phyloP scores from a whole-genome alignment of 768 basidiomycete genomes.

The Fomitopsis serialis region DNA sequence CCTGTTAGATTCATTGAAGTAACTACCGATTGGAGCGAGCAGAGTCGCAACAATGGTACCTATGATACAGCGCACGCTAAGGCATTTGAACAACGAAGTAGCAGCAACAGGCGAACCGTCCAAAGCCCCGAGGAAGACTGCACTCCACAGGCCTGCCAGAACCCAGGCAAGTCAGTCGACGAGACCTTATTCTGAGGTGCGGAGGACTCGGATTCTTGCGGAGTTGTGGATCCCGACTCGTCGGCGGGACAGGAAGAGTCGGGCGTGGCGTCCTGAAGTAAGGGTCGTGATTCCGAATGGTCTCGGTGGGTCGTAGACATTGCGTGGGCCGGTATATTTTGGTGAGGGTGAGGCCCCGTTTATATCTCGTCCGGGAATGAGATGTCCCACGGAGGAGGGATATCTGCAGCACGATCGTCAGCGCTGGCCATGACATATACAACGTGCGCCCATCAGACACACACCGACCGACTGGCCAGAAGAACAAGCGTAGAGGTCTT shows the following conservation, averaged over 20 bases:
- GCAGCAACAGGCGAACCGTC: conserved; percentile 46
- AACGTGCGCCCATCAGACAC: neutral
- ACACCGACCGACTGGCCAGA: neutral
- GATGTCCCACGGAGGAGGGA: conserved; percentile 1
- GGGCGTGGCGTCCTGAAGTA: conserved; percentile 34
- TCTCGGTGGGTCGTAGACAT: conserved; percentile 38
- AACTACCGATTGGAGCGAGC: conserved; percentile 78
- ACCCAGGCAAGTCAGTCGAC: conserved; percentile 61
- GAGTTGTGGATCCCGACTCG: conserved; percentile 33
- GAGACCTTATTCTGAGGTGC: conserved; percentile 38
- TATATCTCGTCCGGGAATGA: conserved; percentile 15
- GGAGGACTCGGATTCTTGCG: conserved; percentile 2
- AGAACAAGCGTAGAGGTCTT: neutral
- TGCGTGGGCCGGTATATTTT: conserved; percentile 1
- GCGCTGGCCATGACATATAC: neutral
- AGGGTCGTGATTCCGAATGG: conserved; percentile 49
- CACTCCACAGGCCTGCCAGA: conserved; percentile 74
- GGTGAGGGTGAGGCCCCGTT: conserved; percentile 6
- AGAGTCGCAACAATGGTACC: conserved; percentile 87
- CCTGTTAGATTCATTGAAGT: conserved; percentile 74
- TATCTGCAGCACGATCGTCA: neutral
- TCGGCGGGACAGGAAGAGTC: conserved; percentile 35
- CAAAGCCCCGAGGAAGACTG: conserved; percentile 78
- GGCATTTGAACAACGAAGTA: neutral
- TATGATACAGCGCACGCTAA: conserved; percentile 19